These are phyloP conservation scores for Physaria fendleri DNA, from an alignment of 345 rosid genomes.

Conservation along the genomic window DNA sequence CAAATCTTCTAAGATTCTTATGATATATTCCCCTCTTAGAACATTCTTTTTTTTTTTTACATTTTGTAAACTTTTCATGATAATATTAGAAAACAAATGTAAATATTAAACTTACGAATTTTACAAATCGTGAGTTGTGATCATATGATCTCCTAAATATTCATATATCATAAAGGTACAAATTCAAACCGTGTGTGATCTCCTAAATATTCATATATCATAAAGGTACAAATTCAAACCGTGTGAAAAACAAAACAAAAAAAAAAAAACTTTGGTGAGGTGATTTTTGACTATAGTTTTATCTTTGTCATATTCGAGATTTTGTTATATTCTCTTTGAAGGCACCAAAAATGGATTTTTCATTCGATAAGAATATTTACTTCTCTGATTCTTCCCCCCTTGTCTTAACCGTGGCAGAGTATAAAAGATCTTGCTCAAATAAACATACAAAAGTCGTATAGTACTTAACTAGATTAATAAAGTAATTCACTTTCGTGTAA, in stretches of 20 bases:
- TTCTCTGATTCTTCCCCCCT: conserved; percentile 11
- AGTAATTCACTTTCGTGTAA: neutral
- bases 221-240: neutral
- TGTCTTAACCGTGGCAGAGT: neutral
- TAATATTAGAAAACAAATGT: neutral
- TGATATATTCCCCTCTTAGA: conserved; percentile 26
- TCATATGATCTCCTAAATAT: neutral
- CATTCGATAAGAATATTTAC: conserved; percentile 24
- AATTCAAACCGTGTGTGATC: neutral
- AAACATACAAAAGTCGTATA: neutral
- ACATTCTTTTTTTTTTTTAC: conserved; percentile 11
- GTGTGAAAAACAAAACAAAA: too few species aligned
- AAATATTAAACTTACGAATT: neutral
- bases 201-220: too few species aligned
- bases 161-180: neutral
- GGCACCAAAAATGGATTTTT: conserved; percentile 13
- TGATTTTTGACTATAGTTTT: conserved; percentile 9
- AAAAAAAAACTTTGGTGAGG: neutral
- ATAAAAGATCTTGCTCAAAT: neutral
- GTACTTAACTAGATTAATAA: neutral
- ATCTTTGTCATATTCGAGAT: conserved; percentile 26
- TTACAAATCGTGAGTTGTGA: neutral
- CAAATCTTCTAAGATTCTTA: conserved; percentile 25
- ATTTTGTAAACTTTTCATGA: neutral
- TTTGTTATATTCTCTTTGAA: conserved; percentile 26